Conservation (phyloP, 2,329 filamentous ascomycete species). For the Fusarium robinianum region DNA sequence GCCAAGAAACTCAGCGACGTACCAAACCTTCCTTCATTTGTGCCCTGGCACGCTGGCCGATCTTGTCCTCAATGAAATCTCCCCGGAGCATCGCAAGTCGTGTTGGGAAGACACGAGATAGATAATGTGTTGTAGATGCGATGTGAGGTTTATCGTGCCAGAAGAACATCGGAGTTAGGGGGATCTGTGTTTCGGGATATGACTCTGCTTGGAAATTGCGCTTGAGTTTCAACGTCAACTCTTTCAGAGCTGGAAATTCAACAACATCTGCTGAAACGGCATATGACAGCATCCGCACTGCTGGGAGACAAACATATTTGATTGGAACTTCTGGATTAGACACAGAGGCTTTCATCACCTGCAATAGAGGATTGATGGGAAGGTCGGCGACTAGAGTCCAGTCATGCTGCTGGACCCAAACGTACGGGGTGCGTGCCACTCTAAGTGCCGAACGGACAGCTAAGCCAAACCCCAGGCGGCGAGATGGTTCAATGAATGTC, state of each 20-base stretch:
- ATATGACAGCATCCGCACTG: slow-evolving; percentile 56
- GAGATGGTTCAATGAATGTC: slow-evolving; percentile 54
- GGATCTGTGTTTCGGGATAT: slow-evolving; percentile 37
- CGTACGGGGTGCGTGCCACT: slow-evolving; percentile 52
- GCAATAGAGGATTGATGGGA: slow-evolving; percentile 49
- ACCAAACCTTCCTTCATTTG: slow-evolving; percentile 58
- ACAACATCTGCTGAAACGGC: slow-evolving; percentile 52
- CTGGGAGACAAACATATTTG: slow-evolving; percentile 58
- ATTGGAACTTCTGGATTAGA: slow-evolving; percentile 43
- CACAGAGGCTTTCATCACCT: slow-evolving; percentile 50
- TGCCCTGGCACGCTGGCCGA: slow-evolving; percentile 57
- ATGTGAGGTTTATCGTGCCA: slow-evolving; percentile 64
- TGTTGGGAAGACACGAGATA: slow-evolving; percentile 53
- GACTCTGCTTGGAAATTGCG: slow-evolving; percentile 42
- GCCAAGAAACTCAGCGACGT: too few species aligned
- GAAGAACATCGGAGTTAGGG: slow-evolving; percentile 60
- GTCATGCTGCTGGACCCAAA: slow-evolving; percentile 63
- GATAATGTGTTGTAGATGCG: slow-evolving; percentile 54
- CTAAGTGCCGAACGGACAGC: slow-evolving; percentile 58
- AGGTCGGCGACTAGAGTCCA: slow-evolving; percentile 54
- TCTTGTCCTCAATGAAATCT: slow-evolving; percentile 60
- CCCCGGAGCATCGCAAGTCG: slow-evolving; percentile 55
- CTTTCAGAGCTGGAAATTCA: slow-evolving; percentile 47
- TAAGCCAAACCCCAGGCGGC: slow-evolving; percentile 58
- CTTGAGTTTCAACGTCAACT: slow-evolving; percentile 49